Percentiles rank a stretch among this genome's conserved stretches.
phyloP scores from a whole-genome alignment of 2,329 filamentous ascomycete species.

The Thielaviopsis punctulata region DNA sequence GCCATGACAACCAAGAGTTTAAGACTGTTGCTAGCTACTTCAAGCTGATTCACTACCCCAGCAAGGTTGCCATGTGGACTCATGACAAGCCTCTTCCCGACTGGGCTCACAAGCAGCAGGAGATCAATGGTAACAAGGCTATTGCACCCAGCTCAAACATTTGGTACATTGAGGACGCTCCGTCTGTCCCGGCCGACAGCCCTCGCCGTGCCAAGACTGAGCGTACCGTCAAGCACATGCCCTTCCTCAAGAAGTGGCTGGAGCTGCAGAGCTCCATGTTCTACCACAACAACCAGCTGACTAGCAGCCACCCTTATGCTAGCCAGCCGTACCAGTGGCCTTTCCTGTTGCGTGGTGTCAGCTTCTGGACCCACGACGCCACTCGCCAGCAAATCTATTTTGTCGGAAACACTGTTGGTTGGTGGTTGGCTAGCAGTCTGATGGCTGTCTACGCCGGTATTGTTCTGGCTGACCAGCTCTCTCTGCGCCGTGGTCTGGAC shows the following conservation, averaged over 20 bases:
- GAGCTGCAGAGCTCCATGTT: conserved; percentile 98
- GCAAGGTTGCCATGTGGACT: conserved; percentile 98
- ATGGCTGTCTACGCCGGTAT: conserved; percentile 89
- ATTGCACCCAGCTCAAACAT: conserved; percentile 75
- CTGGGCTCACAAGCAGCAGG: conserved; percentile 92
- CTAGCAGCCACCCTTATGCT: conserved; percentile 89
- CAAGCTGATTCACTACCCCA: conserved; percentile 86
- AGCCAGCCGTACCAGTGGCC: conserved; percentile 95
- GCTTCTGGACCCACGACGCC: conserved; percentile 96
- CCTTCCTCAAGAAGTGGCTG: conserved; percentile 87
- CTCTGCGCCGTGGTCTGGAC: conserved; percentile 80
- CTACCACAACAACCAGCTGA: conserved; percentile 96
- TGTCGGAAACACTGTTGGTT: conserved; percentile 87
- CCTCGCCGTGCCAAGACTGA: conserved; percentile 58
- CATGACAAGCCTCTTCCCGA: conserved; percentile 89
- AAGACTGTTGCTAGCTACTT: conserved; percentile 84
- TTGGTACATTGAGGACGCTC: conserved; percentile 84
- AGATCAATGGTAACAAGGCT: conserved; percentile 99
- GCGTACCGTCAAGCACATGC: conserved; percentile 63
- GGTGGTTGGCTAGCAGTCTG: conserved; percentile 89
- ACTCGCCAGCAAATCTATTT: conserved; percentile 97
- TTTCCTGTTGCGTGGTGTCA: conserved; percentile 89
- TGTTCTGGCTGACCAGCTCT: conserved; percentile 80
- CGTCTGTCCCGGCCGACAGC: conserved; percentile 56
- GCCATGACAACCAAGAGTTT: conserved; percentile 67